phyloP scores from a whole-genome alignment of 2,329 filamentous ascomycete species.

The Ramularia collo-cygni region DNA sequence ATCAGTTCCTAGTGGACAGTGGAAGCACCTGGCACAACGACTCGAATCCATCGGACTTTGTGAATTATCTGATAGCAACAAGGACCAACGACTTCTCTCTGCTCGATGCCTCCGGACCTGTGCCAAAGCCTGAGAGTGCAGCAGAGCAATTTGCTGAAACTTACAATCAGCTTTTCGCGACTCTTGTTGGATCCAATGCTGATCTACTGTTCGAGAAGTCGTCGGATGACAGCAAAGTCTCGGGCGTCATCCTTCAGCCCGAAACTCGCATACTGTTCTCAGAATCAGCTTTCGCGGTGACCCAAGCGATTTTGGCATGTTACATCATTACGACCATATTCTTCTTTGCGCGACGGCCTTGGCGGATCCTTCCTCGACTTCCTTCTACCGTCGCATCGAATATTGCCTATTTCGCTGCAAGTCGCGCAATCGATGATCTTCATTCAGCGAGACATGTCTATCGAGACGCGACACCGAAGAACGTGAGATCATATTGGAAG shows the following conservation, averaged over 20 bases:
- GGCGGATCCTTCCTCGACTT: constrained; percentile 43
- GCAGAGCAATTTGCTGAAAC: constrained; percentile 20
- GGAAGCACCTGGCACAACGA: constrained; percentile 44
- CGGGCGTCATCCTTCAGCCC: constrained; percentile 12
- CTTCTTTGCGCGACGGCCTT: constrained; percentile 39
- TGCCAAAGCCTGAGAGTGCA: constrained; percentile 30
- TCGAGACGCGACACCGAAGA: neutral
- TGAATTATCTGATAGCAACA: constrained; percentile 42
- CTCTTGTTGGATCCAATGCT: constrained; percentile 39
- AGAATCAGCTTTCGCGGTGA: constrained; percentile 39
- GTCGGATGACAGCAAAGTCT: neutral
- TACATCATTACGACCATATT: constrained; percentile 39
- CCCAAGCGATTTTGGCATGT: constrained; percentile 37
- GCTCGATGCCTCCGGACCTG: constrained; percentile 30
- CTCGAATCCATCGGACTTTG: constrained; percentile 37
- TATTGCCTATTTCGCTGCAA: constrained; percentile 44
- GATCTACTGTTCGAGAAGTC: constrained; percentile 32
- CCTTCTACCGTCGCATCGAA: constrained; percentile 46
- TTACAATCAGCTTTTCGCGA: constrained; percentile 38
- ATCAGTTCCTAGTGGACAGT: constrained; percentile 14
- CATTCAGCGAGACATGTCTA: too few species aligned
- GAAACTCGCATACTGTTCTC: constrained; percentile 47
- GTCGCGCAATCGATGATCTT: constrained; percentile 37
- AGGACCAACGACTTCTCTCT: constrained; percentile 26
- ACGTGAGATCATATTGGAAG: constrained; percentile 7